Conservation (phyloP, 2,329 filamentous ascomycete genomes). For the Aspergillus fumigatus region DNA sequence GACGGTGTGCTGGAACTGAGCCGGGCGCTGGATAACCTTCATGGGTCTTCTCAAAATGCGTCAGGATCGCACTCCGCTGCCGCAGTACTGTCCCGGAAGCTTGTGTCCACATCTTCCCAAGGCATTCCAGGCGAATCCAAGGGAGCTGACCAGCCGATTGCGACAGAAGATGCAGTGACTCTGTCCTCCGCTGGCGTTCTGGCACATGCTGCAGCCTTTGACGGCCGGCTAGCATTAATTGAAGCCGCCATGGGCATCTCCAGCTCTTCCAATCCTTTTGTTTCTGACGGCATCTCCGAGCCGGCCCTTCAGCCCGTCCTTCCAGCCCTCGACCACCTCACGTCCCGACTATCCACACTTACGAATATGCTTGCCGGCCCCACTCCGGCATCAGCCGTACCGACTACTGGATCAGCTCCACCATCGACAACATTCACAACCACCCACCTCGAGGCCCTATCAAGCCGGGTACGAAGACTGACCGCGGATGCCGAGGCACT, state of each 20-base stretch:
- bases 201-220: slow-evolving; percentile 80
- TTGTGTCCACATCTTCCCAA: slow-evolving; percentile 17
- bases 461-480: slow-evolving; percentile 40
- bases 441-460: slow-evolving; percentile 41
- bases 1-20: slow-evolving; percentile 65
- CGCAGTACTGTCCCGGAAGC: slow-evolving; percentile 30
- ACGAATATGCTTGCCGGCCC: slow-evolving; percentile 45
- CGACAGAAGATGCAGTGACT: slow-evolving; percentile 5
- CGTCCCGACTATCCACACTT: slow-evolving; percentile 73
- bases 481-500: slow-evolving; percentile 43
- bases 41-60: slow-evolving; percentile 27
- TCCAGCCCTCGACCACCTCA: slow-evolving; percentile 73
- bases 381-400: slow-evolving; percentile 24
- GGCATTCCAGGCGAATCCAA: background rate
- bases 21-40: slow-evolving; percentile 64
- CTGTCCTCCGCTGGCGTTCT: slow-evolving; percentile 51
- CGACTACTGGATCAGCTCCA: slow-evolving; percentile 15
- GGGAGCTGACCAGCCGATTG: background rate
- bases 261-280: slow-evolving; percentile 57
- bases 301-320: slow-evolving; percentile 61
- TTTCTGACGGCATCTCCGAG: slow-evolving; percentile 48
- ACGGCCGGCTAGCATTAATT: slow-evolving; percentile 70
- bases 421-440: slow-evolving; percentile 32
- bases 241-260: slow-evolving; percentile 79
- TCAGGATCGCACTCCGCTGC: slow-evolving; percentile 30